phyloP scores from a whole-genome alignment of 2,329 filamentous ascomycete genomes.

The Epicoccum sorghinum region DNA sequence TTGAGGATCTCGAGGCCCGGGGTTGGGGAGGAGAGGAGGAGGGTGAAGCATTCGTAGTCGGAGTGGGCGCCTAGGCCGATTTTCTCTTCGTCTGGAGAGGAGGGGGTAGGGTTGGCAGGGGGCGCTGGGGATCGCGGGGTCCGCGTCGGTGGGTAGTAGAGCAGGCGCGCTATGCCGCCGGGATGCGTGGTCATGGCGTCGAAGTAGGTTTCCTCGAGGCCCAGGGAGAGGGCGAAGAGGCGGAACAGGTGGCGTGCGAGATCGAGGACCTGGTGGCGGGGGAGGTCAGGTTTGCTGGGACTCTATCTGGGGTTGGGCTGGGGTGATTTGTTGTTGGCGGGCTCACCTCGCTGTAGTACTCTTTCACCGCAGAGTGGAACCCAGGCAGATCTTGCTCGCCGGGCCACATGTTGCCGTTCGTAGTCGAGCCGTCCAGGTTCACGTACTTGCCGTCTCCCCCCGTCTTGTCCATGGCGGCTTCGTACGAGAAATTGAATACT shows the following conservation, averaged over 20 bases:
- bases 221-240: slow-evolving; percentile 49
- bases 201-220: slow-evolving; percentile 48
- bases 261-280: slow-evolving; percentile 33
- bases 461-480: slow-evolving; percentile 46
- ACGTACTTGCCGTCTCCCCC: slow-evolving; percentile 51
- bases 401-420: slow-evolving; percentile 50
- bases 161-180: slow-evolving; percentile 48
- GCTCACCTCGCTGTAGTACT: slow-evolving; percentile 46
- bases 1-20: slow-evolving; percentile 45
- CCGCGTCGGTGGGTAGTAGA: slow-evolving; percentile 46
- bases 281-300: no score
- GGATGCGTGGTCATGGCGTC: slow-evolving; percentile 50
- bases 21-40: slow-evolving; percentile 36
- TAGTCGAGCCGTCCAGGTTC: slow-evolving; percentile 48
- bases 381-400: slow-evolving; percentile 47
- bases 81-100: slow-evolving; percentile 22
- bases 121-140: slow-evolving; percentile 13
- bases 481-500: slow-evolving; percentile 53
- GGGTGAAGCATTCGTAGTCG: slow-evolving; percentile 44
- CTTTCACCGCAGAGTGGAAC: slow-evolving; percentile 45
- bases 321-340: no score
- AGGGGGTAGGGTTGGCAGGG: slow-evolving; percentile 2
- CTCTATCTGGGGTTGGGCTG: no score
- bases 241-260: slow-evolving; percentile 50
- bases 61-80: slow-evolving; percentile 50